Evolutionary conservation across 2,329 filamentous ascomycete species (phyloP).

Genomic region (Metarhizium humberi): DNA sequence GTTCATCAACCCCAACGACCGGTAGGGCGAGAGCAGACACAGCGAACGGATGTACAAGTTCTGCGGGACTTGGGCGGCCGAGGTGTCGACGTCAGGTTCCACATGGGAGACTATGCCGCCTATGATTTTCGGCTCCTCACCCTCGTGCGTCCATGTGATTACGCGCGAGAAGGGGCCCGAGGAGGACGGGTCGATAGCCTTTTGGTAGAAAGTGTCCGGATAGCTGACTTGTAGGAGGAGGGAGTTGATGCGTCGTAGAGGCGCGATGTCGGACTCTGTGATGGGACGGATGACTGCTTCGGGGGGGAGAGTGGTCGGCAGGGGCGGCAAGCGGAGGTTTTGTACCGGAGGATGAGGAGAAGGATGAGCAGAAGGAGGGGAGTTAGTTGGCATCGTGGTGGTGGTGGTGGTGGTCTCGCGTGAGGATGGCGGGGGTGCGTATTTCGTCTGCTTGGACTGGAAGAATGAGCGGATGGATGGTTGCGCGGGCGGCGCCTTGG

Average conservation of each 20-base stretch:
- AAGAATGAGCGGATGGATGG: conserved; percentile 57
- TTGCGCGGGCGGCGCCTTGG: conserved; percentile 30
- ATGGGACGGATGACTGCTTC: conserved; percentile 45
- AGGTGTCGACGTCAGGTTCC: conserved; percentile 27
- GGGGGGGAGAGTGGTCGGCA: conserved; percentile 27
- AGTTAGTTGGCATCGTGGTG: not conserved
- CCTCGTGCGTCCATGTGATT: conserved; percentile 44
- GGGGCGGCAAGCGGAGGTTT: conserved; percentile 17
- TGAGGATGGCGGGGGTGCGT: conserved; percentile 24
- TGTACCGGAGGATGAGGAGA: not conserved
- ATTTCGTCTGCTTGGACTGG: conserved; percentile 32
- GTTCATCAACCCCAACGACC: conserved; percentile 48
- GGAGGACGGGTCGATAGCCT: conserved; percentile 38
- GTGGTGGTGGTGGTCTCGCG: not conserved
- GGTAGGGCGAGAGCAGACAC: conserved; percentile 53
- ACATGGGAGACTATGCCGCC: conserved; percentile 55
- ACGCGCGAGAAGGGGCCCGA: conserved; percentile 49
- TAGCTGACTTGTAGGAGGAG: conserved; percentile 56
- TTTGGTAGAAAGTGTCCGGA: conserved; percentile 53
- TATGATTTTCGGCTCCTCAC: conserved; percentile 39
- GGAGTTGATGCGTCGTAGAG: conserved; percentile 54
- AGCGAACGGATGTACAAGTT: conserved; percentile 58
- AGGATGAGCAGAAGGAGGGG: conserved; percentile 16
- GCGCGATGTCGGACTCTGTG: conserved; percentile 40
- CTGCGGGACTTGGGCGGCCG: conserved; percentile 17